Evolutionary conservation across 73 alveolate genomes (phyloP), one percentile per base, ranked within the genome.

Genomic region (Paramecium octaurelia): DNA sequence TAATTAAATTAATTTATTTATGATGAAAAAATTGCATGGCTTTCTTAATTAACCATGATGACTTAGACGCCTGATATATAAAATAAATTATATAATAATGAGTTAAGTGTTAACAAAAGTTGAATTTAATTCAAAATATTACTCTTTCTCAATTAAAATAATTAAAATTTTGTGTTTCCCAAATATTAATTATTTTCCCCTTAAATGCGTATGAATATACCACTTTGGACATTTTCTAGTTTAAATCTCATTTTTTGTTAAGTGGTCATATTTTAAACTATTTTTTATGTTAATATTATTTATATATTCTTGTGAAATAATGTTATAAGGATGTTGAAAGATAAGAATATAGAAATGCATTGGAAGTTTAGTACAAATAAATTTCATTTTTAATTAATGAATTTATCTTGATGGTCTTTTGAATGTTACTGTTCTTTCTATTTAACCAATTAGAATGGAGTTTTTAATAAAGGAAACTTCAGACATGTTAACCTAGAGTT

Each of bases 11-110:
- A 64, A 23, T 64, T 64, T 31, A 64, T 64, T 64, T 31, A 64
- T 64, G 84, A 64, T 64, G 84, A 64, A 64, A 64, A 40, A 64
- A 64, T 64, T 64, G 84, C 84, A 64, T 64, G 84, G 84, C 84
- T 64, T 64, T 64, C 84, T 31, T 64, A 64, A 31, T 64, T 3
- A 3, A 27, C 84, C 42, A 31, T 27, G 46, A 31, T 27, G 46
- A 27, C 46, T 64, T 64, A 64, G 84, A 64, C 84, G 84, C 84
- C 84, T 64, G 84, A 64, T 64, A 4, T 54, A 27, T 31, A 64
- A 27, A 64, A 27, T 40, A 31, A 64, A 31, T 64, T 64, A 31
- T 31, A 31, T 31, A 64, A 31, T 40, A 40, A 40, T 40, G 48
- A 40, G 2, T 40, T 6, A 40, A 40, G 48, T 40, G 48, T 40